Evolutionary conservation across 371 early-diverging fungal species (phyloP).

Genomic region (Rhizopus delemar): DNA sequence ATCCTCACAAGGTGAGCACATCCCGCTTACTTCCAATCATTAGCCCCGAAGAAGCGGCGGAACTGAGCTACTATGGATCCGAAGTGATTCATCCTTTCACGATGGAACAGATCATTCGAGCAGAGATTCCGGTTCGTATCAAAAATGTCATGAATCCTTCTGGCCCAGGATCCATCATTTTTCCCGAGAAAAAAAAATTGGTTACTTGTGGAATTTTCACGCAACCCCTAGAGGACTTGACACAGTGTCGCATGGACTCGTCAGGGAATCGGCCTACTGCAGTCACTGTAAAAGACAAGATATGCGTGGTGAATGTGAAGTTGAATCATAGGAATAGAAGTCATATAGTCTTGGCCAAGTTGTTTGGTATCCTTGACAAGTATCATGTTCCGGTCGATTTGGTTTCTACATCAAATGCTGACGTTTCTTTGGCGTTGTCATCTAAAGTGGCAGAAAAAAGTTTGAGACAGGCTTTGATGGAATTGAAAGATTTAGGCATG

Average conservation of each 20-base stretch:
- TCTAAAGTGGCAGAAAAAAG: slow-evolving; percentile 60
- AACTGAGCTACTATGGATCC: slow-evolving; percentile 95
- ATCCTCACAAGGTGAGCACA: slow-evolving; percentile 90
- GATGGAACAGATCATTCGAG: slow-evolving; percentile 96
- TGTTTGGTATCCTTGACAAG: slow-evolving; percentile 85
- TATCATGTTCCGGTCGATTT: slow-evolving; percentile 91
- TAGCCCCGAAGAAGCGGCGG: slow-evolving; percentile 98
- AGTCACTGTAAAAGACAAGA: slow-evolving; percentile 95
- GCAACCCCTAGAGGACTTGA: not conserved
- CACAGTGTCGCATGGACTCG: no score
- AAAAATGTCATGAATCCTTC: slow-evolving; percentile 93
- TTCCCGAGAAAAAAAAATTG: slow-evolving; percentile 46
- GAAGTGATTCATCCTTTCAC: slow-evolving; percentile 99
- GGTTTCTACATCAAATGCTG: slow-evolving; percentile 94
- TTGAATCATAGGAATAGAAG: slow-evolving; percentile 92
- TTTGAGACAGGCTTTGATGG: slow-evolving; percentile 66
- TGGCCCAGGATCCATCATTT: slow-evolving; percentile 90
- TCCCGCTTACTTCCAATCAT: slow-evolving; percentile 87
- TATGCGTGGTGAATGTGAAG: slow-evolving; percentile 90
- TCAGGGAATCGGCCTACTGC: slow-evolving; percentile 75
- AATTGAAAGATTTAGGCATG: slow-evolving; percentile 69
- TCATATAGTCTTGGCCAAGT: slow-evolving; percentile 93
- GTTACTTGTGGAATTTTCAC: slow-evolving; percentile 6
- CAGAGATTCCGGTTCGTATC: slow-evolving; percentile 94
- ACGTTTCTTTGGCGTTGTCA: slow-evolving; percentile 94